Evolutionary conservation across 1,284 basidiomycete genomes (phyloP).

Genomic region (Cryptococcus sp.): DNA sequence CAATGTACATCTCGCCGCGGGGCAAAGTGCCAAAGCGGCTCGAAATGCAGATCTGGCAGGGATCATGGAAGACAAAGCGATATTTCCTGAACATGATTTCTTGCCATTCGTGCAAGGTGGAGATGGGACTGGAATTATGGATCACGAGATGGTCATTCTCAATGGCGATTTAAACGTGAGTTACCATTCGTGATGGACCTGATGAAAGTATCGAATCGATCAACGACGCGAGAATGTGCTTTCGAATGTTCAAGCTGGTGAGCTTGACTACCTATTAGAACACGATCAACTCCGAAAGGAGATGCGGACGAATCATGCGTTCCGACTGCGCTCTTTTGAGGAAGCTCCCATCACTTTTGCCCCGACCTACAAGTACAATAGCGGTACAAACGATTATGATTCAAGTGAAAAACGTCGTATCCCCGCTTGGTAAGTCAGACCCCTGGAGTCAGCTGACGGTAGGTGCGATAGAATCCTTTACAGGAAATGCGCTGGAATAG

Average conservation of each 20-base stretch:
- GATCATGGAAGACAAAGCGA: slow-evolving; percentile 72
- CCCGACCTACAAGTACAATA: slow-evolving; percentile 97
- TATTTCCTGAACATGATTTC: slow-evolving; percentile 60
- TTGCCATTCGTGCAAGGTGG: slow-evolving; percentile 81
- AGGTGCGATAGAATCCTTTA: slow-evolving; percentile 86
- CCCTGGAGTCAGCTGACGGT: not conserved
- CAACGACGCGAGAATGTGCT: slow-evolving; percentile 76
- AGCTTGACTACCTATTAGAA: slow-evolving; percentile 60
- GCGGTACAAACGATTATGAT: slow-evolving; percentile 72
- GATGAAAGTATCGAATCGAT: slow-evolving; percentile 78
- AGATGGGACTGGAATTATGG: slow-evolving; percentile 87
- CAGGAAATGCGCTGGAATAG: slow-evolving; percentile 60
- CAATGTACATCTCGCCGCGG: slow-evolving; percentile 94
- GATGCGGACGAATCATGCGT: slow-evolving; percentile 76
- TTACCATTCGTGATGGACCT: not conserved
- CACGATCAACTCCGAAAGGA: slow-evolving; percentile 90
- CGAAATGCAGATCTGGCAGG: slow-evolving; percentile 82
- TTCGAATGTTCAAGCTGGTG: slow-evolving; percentile 60
- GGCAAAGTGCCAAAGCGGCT: slow-evolving; percentile 73
- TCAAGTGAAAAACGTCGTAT: slow-evolving; percentile 79
- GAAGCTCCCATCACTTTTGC: slow-evolving; percentile 78
- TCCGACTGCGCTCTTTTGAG: slow-evolving; percentile 74
- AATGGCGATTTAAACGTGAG: slow-evolving; percentile 55
- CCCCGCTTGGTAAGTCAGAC: slow-evolving; percentile 67
- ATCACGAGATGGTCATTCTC: slow-evolving; percentile 91